These are phyloP conservation scores for Carex sylvatica DNA, from an alignment of 202 grass and related monocot species.

Conservation along the genomic window DNA sequence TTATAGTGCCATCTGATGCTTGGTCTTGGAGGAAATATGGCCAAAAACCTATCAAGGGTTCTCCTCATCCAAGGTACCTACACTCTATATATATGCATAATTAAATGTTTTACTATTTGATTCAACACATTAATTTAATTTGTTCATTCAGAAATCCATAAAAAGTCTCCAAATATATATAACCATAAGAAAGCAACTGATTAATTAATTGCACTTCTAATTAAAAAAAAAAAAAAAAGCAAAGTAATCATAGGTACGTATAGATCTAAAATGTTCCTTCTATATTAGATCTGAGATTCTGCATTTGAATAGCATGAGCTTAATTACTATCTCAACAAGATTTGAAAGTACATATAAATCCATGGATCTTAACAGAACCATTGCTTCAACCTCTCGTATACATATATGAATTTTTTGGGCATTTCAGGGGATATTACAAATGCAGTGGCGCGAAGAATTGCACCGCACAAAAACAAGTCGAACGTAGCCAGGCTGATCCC, in stretches of 20 bases:
- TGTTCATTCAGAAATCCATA: neutral
- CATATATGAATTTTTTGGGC: neutral
- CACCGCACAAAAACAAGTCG: constrained; percentile 30
- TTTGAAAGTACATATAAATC: neutral
- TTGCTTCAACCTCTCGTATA: neutral
- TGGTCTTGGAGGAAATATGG: constrained; percentile 62
- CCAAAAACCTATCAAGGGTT: constrained; percentile 54
- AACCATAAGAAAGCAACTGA: neutral
- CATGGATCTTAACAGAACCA: neutral
- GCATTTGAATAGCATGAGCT: neutral
- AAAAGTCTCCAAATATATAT: neutral
- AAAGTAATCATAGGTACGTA: neutral
- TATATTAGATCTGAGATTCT: neutral
- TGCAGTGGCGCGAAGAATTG: constrained; percentile 23
- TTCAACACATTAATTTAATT: neutral
- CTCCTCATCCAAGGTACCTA: constrained; percentile 49
- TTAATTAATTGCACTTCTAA: neutral
- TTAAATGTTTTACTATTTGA: neutral
- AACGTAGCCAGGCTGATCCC: constrained; percentile 22
- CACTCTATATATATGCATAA: neutral
- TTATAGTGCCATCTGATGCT: constrained; percentile 36
- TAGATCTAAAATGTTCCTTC: neutral
- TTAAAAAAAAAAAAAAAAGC: neutral
- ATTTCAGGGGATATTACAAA: constrained; percentile 33
- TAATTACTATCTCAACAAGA: neutral